Percentiles rank a stretch among this genome's conserved stretches.
phyloP scores from a whole-genome alignment of 352 stramenopile species.

The Pythium monospermum region DNA sequence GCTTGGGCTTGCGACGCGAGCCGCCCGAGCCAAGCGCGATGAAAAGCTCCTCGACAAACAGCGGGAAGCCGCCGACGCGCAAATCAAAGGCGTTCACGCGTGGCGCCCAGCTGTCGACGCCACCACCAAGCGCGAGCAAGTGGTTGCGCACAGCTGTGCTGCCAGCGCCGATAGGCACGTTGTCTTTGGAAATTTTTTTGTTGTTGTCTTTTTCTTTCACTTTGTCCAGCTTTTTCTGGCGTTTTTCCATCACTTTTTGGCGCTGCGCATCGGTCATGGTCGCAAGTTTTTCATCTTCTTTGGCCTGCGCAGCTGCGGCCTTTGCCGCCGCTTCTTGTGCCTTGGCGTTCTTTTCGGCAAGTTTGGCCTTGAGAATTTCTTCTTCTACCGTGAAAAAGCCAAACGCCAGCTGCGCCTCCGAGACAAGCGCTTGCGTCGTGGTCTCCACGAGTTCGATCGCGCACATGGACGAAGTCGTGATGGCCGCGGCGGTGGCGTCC shows the following conservation, averaged over 20 bases:
- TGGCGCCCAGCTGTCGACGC: slow-evolving; percentile 12
- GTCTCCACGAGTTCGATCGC: slow-evolving; percentile 53
- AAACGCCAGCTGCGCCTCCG: slow-evolving; percentile 47
- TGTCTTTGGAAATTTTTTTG: slow-evolving; percentile 66
- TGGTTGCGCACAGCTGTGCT: slow-evolving; percentile 61
- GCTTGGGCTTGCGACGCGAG: slow-evolving; percentile 79
- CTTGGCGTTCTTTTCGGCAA: slow-evolving; percentile 53
- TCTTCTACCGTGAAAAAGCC: slow-evolving; percentile 61
- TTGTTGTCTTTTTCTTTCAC: slow-evolving; percentile 70
- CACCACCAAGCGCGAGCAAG: slow-evolving; percentile 14
- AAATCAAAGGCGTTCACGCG: slow-evolving; percentile 59
- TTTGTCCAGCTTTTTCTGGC: slow-evolving; percentile 68
- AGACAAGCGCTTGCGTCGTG: slow-evolving; percentile 29
- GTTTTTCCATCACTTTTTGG: slow-evolving; percentile 31
- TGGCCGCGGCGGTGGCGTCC: slow-evolving; percentile 11
- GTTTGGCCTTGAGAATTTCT: slow-evolving; percentile 42
- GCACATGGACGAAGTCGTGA: slow-evolving; percentile 22
- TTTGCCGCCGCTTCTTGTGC: slow-evolving; percentile 65
- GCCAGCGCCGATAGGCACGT: slow-evolving; percentile 61
- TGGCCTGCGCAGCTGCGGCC: slow-evolving; percentile 61
- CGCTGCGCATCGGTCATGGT: slow-evolving; percentile 72
- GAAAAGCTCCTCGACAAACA: slow-evolving; percentile 64
- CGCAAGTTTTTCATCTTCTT: slow-evolving; percentile 81
- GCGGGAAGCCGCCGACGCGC: slow-evolving; percentile 30
- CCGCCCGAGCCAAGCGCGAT: slow-evolving; percentile 61